A percentile compares a stretch with the other conserved stretches of the same genome.
Evolutionary conservation across 108 stramenopile genomes (phyloP).

Genomic region (Craspedostauros australis): DNA sequence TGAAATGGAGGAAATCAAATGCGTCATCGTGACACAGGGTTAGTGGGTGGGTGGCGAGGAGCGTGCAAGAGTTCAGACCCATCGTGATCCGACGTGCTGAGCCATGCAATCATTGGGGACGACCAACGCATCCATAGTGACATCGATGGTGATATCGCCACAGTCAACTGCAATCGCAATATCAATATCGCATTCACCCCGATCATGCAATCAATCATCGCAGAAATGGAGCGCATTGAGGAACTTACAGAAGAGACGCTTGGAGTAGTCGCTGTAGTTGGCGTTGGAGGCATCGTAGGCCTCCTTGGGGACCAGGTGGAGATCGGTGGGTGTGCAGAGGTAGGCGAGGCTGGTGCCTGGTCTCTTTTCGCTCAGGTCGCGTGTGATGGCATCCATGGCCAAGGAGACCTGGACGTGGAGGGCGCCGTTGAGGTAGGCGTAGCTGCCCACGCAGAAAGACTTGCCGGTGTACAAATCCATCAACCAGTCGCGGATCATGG

Average conservation of each 20-base stretch:
- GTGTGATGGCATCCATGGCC: constrained; percentile 92
- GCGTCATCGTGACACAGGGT: too few relatives aligned
- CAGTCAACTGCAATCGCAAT: too few relatives aligned
- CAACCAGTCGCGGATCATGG: constrained; percentile 93
- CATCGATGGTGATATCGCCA: too few relatives aligned
- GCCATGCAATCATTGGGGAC: too few relatives aligned
- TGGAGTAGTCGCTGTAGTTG: constrained; percentile 62
- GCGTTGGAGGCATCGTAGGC: constrained; percentile 73
- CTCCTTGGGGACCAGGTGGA: constrained; percentile 90
- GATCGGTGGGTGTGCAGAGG: constrained; percentile 97
- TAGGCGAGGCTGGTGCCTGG: constrained; percentile 85
- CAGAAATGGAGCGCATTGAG: not conserved
- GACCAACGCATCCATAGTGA: too few relatives aligned
- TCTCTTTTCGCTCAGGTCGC: constrained; percentile 74
- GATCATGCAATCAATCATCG: too few relatives aligned
- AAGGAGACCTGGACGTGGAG: constrained; percentile 94
- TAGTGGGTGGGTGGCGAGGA: too few relatives aligned
- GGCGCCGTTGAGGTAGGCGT: constrained; percentile 95
- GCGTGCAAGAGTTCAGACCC: too few relatives aligned
- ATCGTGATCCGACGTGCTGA: too few relatives aligned
- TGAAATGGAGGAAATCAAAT: not conserved
- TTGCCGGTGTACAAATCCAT: constrained; percentile 77
- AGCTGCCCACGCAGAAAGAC: constrained; percentile 85
- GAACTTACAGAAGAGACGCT: constrained; percentile 57
- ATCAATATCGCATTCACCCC: too few relatives aligned